Evolutionary conservation across 2,329 filamentous ascomycete genomes (phyloP).

Genomic region (Paraphoma chrysanthemicola): DNA sequence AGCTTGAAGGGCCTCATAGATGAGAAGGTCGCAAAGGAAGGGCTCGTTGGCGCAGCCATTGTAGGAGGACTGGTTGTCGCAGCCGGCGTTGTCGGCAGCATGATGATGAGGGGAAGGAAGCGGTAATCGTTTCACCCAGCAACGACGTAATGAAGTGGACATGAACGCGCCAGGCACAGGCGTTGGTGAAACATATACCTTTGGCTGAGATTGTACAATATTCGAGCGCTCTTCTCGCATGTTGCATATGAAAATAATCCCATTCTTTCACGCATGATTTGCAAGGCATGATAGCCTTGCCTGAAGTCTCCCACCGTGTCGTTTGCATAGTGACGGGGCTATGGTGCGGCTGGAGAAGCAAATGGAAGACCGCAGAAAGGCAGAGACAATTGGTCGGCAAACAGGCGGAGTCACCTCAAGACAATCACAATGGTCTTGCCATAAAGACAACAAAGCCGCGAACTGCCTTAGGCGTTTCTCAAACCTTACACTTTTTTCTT

Average conservation of each 20-base stretch:
- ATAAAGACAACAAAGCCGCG: slow-evolving; percentile 19
- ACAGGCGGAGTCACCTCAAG: slow-evolving; percentile 25
- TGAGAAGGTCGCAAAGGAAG: slow-evolving; percentile 94
- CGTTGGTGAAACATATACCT: slow-evolving; percentile 35
- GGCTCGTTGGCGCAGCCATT: slow-evolving; percentile 91
- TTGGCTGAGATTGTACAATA: slow-evolving; percentile 15
- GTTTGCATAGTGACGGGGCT: neutral
- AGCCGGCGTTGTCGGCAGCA: slow-evolving; percentile 88
- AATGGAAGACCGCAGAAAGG: slow-evolving; percentile 33
- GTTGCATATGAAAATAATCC: neutral
- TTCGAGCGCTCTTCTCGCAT: neutral
- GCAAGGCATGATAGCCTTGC: neutral
- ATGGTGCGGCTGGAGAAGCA: slow-evolving; percentile 20
- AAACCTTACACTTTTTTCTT: neutral
- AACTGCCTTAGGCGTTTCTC: neutral
- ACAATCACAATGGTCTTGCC: slow-evolving; percentile 12
- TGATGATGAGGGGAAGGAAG: slow-evolving; percentile 77
- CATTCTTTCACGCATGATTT: neutral
- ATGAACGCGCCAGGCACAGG: slow-evolving; percentile 12
- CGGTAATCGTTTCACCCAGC: slow-evolving; percentile 45
- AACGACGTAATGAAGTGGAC: neutral
- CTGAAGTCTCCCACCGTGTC: no score
- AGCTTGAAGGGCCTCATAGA: slow-evolving; percentile 90
- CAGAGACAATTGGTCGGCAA: slow-evolving; percentile 22
- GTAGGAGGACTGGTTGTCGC: slow-evolving; percentile 91